Conservation (phyloP, 306 rosid genomes). For the Trifolium subterraneum region DNA sequence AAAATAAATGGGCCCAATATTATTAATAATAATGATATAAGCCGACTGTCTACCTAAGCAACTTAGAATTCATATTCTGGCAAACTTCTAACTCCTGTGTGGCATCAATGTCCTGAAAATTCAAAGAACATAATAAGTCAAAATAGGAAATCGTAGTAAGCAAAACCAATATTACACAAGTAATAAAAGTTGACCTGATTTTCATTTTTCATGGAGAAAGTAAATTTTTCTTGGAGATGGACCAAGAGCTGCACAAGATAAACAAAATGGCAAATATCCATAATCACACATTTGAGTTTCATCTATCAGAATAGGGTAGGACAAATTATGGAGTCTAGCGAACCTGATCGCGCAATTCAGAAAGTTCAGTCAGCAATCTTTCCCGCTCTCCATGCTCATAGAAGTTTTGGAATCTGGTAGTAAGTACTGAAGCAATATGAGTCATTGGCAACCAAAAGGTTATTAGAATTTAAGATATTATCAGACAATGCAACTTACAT, state of each 20-base stretch:
- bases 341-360: conserved; percentile 86
- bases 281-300: conserved; percentile 38
- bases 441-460: conserved; percentile 39
- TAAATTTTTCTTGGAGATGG: conserved; percentile 55
- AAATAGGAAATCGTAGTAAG: conserved; percentile 33
- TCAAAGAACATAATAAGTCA: conserved; percentile 30
- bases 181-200: conserved; percentile 59
- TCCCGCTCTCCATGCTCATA: conserved; percentile 83
- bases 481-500: conserved; percentile 55
- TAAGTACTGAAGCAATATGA: conserved; percentile 49
- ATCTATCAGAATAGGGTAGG: conserved; percentile 18
- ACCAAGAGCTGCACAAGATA: conserved; percentile 60
- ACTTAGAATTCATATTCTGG: conserved; percentile 65
- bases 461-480: conserved; percentile 26
- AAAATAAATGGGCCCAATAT: background rate
- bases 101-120: conserved; percentile 60
- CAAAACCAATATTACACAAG: conserved; percentile 33
- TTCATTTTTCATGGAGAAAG: conserved; percentile 46
- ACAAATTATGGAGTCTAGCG: conserved; percentile 22
- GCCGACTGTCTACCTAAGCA: conserved; percentile 58
- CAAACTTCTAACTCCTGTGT: conserved; percentile 67
- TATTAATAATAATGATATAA: conserved; percentile 25
- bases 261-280: conserved; percentile 39
- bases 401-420: conserved; percentile 68
- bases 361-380: conserved; percentile 69